Conservation (phyloP, 2,329 filamentous ascomycete genomes). For the Xylariaceae sp. region DNA sequence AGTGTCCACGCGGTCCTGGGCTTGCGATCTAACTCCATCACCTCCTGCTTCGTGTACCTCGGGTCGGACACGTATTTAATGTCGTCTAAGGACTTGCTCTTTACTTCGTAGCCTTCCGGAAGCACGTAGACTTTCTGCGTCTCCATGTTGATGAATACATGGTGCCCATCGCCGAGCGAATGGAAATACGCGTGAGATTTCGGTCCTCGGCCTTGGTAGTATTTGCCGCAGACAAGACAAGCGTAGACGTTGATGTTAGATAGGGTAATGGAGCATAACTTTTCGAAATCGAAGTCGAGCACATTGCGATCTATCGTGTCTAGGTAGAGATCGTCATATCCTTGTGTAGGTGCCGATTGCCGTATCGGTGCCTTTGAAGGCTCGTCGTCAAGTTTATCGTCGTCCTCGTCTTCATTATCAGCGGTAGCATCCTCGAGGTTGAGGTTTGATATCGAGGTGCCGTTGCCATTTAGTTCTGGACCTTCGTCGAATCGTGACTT, state of each 20-base stretch:
- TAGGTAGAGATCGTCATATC: constrained; percentile 94
- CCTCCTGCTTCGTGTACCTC: constrained; percentile 77
- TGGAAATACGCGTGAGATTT: constrained; percentile 98
- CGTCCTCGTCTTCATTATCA: constrained; percentile 44
- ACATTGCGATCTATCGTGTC: constrained; percentile 94
- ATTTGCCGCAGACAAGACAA: constrained; percentile 95
- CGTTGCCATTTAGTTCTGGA: constrained; percentile 40
- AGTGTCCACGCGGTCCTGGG: constrained; percentile 73
- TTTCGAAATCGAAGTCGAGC: constrained; percentile 98
- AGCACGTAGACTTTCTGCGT: constrained; percentile 89
- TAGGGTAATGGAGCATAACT: constrained; percentile 92
- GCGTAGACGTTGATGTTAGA: constrained; percentile 99
- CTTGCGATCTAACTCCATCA: constrained; percentile 74
- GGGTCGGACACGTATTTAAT: constrained; percentile 98
- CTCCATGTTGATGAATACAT: constrained; percentile 98
- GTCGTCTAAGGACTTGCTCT: constrained; percentile 91
- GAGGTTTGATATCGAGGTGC: constrained; percentile 30
- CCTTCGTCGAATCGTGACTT: constrained; percentile 56
- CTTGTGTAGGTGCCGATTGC: constrained; percentile 78
- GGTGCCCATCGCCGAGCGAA: constrained; percentile 90
- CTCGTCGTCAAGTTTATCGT: constrained; percentile 45
- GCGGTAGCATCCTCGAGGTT: constrained; percentile 34
- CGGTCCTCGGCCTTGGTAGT: constrained; percentile 90
- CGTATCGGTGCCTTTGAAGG: constrained; percentile 55
- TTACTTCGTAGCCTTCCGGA: constrained; percentile 95